Evolutionary conservation across 2,329 filamentous ascomycete species (phyloP).

Genomic region (Pseudogymnoascus sp.): DNA sequence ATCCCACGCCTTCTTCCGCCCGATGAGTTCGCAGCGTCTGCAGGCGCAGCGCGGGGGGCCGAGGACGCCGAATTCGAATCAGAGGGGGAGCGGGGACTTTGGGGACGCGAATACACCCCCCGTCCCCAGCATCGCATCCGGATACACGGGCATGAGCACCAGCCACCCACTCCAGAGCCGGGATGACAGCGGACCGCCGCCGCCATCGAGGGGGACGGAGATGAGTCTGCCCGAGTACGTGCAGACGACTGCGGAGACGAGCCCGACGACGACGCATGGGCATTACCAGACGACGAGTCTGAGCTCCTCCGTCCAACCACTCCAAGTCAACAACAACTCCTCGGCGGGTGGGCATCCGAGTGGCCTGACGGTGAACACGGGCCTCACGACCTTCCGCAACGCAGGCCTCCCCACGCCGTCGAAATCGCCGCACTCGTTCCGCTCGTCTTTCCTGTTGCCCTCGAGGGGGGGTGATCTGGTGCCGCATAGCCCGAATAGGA

Average conservation of each 20-base stretch:
- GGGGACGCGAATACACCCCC: constrained; percentile 33
- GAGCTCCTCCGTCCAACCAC: constrained; percentile 69
- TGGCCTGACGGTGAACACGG: constrained; percentile 49
- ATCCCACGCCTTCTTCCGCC: constrained; percentile 86
- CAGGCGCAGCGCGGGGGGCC: constrained; percentile 72
- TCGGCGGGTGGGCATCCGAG: constrained; percentile 19
- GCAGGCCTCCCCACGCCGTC: constrained; percentile 48
- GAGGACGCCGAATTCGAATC: constrained; percentile 32
- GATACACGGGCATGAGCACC: constrained; percentile 41
- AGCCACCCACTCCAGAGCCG: constrained; percentile 37
- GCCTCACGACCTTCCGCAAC: constrained; percentile 48
- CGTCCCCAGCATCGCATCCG: constrained; percentile 36
- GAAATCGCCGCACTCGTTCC: constrained; percentile 68
- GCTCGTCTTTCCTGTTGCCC: constrained; percentile 63
- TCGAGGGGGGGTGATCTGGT: constrained; percentile 41
- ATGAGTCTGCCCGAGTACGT: constrained; percentile 58
- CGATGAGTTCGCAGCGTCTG: constrained; percentile 91
- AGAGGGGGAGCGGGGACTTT: constrained; percentile 30
- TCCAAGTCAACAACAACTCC: constrained; percentile 38
- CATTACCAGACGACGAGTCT: constrained; percentile 52
- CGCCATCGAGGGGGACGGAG: constrained; percentile 71
- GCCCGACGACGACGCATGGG: constrained; percentile 60
- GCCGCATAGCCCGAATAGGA: constrained; percentile 43
- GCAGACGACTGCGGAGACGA: constrained; percentile 57
- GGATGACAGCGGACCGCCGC: constrained; percentile 47